A percentile compares a stretch with the other conserved stretches of the same genome.
Conservation (phyloP, 495 filamentous ascomycete genomes). For the Chaetomium tenue region DNA sequence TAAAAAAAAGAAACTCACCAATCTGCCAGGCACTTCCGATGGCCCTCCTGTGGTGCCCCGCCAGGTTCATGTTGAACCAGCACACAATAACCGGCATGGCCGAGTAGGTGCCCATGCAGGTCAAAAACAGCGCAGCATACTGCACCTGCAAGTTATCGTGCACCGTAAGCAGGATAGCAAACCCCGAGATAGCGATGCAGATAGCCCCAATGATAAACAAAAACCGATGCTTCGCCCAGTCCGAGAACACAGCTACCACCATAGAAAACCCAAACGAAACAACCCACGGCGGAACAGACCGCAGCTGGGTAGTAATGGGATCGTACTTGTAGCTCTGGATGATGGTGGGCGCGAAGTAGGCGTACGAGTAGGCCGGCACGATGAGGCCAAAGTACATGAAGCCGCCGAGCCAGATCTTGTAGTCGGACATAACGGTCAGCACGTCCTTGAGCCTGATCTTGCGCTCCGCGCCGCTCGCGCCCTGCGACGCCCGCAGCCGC, state of each 20-base stretch:
- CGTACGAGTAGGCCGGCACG: slow-evolving; percentile 76
- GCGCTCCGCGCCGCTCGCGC: slow-evolving; percentile 65
- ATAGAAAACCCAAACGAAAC: slow-evolving; percentile 73
- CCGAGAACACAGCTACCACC: slow-evolving; percentile 66
- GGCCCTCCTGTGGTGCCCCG: slow-evolving; percentile 77
- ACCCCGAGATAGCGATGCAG: slow-evolving; percentile 63
- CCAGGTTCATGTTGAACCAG: slow-evolving; percentile 93
- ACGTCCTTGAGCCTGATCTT: slow-evolving; percentile 64
- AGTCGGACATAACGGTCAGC: slow-evolving; percentile 70
- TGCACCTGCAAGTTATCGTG: slow-evolving; percentile 55
- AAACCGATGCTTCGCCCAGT: slow-evolving; percentile 70
- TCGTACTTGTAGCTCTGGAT: slow-evolving; percentile 64
- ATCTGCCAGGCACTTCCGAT: slow-evolving; percentile 88
- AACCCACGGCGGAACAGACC: slow-evolving; percentile 85
- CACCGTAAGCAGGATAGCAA: slow-evolving; percentile 66
- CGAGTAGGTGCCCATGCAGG: slow-evolving; percentile 61
- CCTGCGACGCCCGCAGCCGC: slow-evolving; percentile 71
- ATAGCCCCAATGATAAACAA: slow-evolving; percentile 67
- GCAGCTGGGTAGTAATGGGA: slow-evolving; percentile 73
- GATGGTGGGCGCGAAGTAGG: slow-evolving; percentile 73
- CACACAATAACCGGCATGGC: slow-evolving; percentile 84
- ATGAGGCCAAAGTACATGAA: slow-evolving; percentile 91
- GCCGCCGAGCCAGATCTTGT: slow-evolving; percentile 67
- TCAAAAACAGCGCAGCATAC: slow-evolving; percentile 73
- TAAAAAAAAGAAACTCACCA: slow-evolving; percentile 33